phyloP scores from a whole-genome alignment of 2,329 filamentous ascomycete genomes.

The Colletotrichum sp. region DNA sequence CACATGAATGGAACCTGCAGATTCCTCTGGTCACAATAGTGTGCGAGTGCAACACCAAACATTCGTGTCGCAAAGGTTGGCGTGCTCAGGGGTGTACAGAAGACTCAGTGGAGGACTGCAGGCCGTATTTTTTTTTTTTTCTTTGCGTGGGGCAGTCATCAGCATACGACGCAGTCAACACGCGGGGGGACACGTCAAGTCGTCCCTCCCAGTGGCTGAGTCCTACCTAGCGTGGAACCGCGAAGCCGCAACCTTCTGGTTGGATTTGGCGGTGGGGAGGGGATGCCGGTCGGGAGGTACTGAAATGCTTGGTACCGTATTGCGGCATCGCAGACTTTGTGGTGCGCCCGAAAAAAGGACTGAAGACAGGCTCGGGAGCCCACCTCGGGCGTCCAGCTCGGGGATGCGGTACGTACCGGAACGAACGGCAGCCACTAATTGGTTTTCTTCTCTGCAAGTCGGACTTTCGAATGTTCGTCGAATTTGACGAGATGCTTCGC shows the following conservation, averaged over 20 bases:
- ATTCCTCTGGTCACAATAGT: not conserved
- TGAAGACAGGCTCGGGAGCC: not conserved
- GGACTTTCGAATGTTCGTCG: not conserved
- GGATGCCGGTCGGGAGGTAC: not conserved
- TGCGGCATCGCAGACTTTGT: not conserved
- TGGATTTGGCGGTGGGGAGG: conserved; percentile 3
- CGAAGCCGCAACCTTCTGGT: conserved; percentile 3
- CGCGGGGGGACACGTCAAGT: conserved; percentile 2
- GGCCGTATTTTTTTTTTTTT: not conserved
- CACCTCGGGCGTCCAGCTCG: not conserved
- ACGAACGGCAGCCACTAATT: not conserved
- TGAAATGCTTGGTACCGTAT: not conserved
- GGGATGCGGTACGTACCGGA: not conserved
- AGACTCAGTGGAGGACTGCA: not conserved
- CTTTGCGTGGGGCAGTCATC: not conserved
- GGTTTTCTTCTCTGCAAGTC: not conserved
- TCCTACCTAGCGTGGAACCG: conserved; percentile 2
- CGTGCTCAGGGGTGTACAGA: conserved; percentile 1
- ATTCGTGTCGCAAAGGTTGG: not conserved
- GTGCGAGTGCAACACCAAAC: not conserved
- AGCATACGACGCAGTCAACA: not conserved
- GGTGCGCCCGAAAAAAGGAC: not conserved
- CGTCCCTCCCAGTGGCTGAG: conserved; percentile 10
- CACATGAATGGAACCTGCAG: conserved; percentile 2
- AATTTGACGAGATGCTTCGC: not conserved